A percentile compares a stretch with the other conserved stretches of the same genome.
Conservation (phyloP, 805 yeast species). For the Hanseniaspora lachancei region DNA sequence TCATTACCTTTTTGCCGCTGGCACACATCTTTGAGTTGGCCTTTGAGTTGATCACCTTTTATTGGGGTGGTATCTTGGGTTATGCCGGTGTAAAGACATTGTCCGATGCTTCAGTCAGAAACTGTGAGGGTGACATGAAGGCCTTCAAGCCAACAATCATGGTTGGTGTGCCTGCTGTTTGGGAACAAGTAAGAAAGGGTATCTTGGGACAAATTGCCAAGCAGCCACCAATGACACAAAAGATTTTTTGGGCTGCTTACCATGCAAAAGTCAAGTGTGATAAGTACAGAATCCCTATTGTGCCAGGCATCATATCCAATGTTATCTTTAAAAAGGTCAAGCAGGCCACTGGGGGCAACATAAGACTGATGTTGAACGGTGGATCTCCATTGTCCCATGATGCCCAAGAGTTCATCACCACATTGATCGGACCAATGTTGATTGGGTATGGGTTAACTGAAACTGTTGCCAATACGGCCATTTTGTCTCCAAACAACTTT, state of each 20-base stretch:
- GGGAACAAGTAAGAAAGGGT: constrained; percentile 94
- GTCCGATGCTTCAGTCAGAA: constrained; percentile 64
- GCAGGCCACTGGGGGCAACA: constrained; percentile 87
- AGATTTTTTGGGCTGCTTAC: constrained; percentile 79
- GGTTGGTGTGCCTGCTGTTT: constrained; percentile 98
- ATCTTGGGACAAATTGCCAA: constrained; percentile 60
- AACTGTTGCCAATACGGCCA: constrained; percentile 77
- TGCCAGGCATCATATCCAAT: constrained; percentile 48
- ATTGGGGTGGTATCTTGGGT: constrained; percentile 85
- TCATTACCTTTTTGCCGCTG: constrained; percentile 81
- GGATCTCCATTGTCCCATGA: constrained; percentile 78
- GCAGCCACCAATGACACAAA: constrained; percentile 54
- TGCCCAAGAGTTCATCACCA: constrained; percentile 70
- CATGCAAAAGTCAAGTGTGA: constrained; percentile 55
- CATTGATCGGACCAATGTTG: constrained; percentile 69
- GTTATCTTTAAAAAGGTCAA: constrained; percentile 75
- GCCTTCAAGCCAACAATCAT: constrained; percentile 81
- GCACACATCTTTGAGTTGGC: constrained; percentile 93
- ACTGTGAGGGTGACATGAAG: constrained; percentile 78
- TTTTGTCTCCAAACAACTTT: constrained; percentile 50
- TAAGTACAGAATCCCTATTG: constrained; percentile 53
- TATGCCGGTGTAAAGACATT: constrained; percentile 89
- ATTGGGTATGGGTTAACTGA: constrained; percentile 95
- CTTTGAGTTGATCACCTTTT: constrained; percentile 63
- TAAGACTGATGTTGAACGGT: constrained; percentile 67